phyloP scores from a whole-genome alignment of 2,329 filamentous ascomycete genomes.

The Aspergillus pseudoviridinutans region DNA sequence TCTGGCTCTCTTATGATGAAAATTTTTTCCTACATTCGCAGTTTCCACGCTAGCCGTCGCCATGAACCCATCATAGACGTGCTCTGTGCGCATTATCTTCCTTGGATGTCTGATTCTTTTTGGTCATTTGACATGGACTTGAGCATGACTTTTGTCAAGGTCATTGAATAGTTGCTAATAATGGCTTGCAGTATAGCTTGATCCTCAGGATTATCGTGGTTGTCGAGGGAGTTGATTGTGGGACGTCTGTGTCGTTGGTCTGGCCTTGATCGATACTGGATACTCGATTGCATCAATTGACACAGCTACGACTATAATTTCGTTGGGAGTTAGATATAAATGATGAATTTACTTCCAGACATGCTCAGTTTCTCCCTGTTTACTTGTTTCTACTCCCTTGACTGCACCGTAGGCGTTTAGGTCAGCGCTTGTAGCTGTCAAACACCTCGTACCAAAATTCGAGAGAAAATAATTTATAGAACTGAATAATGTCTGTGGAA shows the following conservation, averaged over 20 bases:
- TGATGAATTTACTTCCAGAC: not conserved
- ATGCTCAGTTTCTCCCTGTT: not conserved
- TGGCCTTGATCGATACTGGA: not conserved
- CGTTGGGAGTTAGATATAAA: not conserved
- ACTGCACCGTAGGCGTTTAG: not conserved
- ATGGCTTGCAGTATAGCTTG: not conserved
- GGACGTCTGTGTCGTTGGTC: not conserved
- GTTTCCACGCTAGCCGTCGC: constrained; percentile 38
- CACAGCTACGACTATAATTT: not conserved
- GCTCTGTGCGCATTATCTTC: constrained; percentile 35
- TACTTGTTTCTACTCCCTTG: not conserved
- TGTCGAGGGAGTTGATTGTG: not conserved
- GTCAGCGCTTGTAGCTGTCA: not conserved
- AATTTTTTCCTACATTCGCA: constrained; percentile 41
- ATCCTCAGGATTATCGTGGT: not conserved
- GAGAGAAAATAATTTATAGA: not conserved
- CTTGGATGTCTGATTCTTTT: constrained; percentile 35
- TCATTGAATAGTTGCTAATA: constrained; percentile 11
- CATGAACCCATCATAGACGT: constrained; percentile 33
- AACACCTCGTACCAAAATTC: not conserved
- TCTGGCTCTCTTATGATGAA: constrained; percentile 36
- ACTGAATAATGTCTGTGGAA: not conserved
- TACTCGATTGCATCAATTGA: not conserved
- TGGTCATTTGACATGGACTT: constrained; percentile 1
- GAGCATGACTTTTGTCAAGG: constrained; percentile 6